phyloP scores from a whole-genome alignment of 805 yeast species.

The Saturnispora dispora region DNA sequence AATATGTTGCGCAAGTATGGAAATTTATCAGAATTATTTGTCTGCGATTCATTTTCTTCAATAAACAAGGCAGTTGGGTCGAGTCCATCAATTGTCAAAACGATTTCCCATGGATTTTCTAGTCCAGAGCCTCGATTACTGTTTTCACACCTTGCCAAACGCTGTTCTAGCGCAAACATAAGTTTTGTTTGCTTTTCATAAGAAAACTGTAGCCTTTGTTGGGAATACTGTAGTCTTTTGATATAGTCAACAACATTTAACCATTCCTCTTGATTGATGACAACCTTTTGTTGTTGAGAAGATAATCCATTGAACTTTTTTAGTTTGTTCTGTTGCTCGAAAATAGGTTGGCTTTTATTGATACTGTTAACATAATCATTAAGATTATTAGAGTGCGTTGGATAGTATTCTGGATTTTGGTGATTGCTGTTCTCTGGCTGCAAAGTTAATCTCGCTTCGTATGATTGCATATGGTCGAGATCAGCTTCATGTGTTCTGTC shows the following conservation, averaged over 20 bases:
- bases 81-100: constrained; percentile 21
- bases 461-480: background rate
- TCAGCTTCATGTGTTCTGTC: background rate
- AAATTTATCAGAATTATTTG: background rate
- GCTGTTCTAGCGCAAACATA: constrained; percentile 22
- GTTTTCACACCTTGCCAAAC: constrained; percentile 20
- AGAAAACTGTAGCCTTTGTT: constrained; percentile 6
- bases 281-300: background rate
- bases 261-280: constrained; percentile 4
- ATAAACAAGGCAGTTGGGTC: constrained; percentile 16
- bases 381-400: background rate
- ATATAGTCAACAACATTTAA: background rate
- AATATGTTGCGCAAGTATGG: constrained; percentile 22
- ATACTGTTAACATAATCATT: background rate
- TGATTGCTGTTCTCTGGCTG: background rate
- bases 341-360: background rate
- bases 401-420: background rate
- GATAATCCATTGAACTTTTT: background rate
- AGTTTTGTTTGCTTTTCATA: constrained; percentile 18
- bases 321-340: background rate
- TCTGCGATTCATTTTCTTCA: background rate
- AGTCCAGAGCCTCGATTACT: constrained; percentile 24
- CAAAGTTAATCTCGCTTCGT: background rate
- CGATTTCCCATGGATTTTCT: constrained; percentile 22
- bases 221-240: constrained; percentile 7